Evolutionary conservation across 768 basidiomycete genomes (phyloP), one percentile per base, ranked within the genome.

Genomic region (Lentinula sp.): DNA sequence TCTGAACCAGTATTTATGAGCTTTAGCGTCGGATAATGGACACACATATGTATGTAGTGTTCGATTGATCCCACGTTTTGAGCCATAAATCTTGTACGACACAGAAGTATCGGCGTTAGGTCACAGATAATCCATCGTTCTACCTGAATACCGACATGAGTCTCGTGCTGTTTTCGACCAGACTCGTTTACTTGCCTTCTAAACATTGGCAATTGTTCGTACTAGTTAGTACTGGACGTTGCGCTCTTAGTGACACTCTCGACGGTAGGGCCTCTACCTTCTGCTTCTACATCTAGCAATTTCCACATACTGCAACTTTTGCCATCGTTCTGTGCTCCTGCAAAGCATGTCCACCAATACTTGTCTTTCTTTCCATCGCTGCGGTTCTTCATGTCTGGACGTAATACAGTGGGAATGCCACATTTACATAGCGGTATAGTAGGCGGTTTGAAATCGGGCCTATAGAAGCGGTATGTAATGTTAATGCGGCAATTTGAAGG

Each of bases 281-380:
- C 91, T 6, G 73, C 78, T 49, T 76, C 69, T 75, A 87, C 82
- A 70, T 92, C 84, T 83, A 93, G 78, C 5, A 86, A 76, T 65
- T 82, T 84, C 88, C 90, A 91, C 60, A 84, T 83, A 32, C 80
- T 79, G 64, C 91, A 93, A 0, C 88, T 89, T 70, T 91, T 90
- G 3, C 92, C 92, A 10, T 93, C 87, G 62, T 91, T 91, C 70
- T 91, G 89, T 18, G 87, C 87, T 0, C 88, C 89, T 1, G 87
- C 88, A 65, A 88, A 87, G 65, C 91, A 93, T 28, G 81, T 76
- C 88, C 88, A 93, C 87, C 91, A 93, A 67, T 91, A 92, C 50
- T 76, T 75, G 65, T 84, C 82, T 5, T 75, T 76, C 61, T 77
- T 70, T 28, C 80, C 79, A 65, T 83, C 79, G 39, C 78, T 80